Conservation (phyloP, 2,329 filamentous ascomycete genomes). For the Chaetomium strumarium region DNA sequence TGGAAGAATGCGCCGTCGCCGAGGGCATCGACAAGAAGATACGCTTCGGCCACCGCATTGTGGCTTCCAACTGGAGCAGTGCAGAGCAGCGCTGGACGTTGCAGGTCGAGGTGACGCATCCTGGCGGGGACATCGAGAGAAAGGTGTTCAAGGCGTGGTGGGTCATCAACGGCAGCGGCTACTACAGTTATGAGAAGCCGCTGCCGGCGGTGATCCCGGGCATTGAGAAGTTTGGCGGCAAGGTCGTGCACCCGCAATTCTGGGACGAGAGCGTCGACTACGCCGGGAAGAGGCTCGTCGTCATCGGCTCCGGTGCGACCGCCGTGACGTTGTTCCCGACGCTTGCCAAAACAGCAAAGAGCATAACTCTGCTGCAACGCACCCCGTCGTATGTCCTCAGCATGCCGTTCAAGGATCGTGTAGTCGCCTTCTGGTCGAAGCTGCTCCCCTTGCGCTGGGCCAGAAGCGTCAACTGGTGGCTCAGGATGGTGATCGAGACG, state of each 20-base stretch:
- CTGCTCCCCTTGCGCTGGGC: conserved; percentile 44
- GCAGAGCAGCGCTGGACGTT: conserved; percentile 52
- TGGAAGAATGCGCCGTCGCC: conserved; percentile 44
- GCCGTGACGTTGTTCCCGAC: conserved; percentile 70
- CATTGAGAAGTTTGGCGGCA: conserved; percentile 59
- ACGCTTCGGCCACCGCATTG: conserved; percentile 44
- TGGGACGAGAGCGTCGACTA: conserved; percentile 68
- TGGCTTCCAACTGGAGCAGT: conserved; percentile 47
- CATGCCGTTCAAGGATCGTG: conserved; percentile 37
- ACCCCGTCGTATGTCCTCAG: conserved; percentile 65
- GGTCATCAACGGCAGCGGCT: conserved; percentile 57
- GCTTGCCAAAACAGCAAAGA: conserved; percentile 56
- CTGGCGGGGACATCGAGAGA: conserved; percentile 34
- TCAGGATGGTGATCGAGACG: conserved; percentile 41
- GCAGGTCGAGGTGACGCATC: conserved; percentile 35
- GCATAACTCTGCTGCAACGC: conserved; percentile 75
- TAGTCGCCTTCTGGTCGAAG: conserved; percentile 34
- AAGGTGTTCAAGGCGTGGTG: conserved; percentile 42
- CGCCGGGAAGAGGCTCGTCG: conserved; percentile 58
- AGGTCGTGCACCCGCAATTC: conserved; percentile 65
- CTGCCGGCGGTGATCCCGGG: conserved; percentile 58
- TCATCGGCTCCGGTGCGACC: conserved; percentile 75
- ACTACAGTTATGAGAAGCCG: conserved; percentile 66
- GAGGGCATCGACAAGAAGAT: conserved; percentile 51
- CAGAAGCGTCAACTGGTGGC: conserved; percentile 43